Evolutionary conservation across 352 stramenopile genomes (phyloP).

Genomic region (Phytophthora pisi): DNA sequence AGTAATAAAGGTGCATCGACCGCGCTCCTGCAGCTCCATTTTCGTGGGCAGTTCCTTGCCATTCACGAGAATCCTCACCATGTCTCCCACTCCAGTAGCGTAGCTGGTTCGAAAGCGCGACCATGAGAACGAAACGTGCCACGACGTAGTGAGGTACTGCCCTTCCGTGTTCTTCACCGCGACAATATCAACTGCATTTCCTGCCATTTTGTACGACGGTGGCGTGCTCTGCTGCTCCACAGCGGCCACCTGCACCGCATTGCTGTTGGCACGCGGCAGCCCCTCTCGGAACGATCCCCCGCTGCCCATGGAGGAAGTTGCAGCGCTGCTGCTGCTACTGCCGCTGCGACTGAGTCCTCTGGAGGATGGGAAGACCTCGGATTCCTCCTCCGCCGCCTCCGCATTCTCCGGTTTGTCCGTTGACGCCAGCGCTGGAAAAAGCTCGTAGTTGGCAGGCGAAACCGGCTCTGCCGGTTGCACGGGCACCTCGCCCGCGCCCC

Average conservation of each 20-base stretch:
- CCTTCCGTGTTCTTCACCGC: conserved; percentile 66
- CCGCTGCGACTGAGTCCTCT: conserved; percentile 21
- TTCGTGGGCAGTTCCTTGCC: conserved; percentile 76
- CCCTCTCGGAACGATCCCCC: conserved; percentile 16
- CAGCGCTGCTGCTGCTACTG: conserved; percentile 27
- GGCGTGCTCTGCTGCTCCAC: conserved; percentile 22
- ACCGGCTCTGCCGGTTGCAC: conserved; percentile 15
- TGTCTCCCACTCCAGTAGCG: conserved; percentile 68
- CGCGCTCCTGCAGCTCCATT: conserved; percentile 74
- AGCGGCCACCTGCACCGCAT: conserved; percentile 11
- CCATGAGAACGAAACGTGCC: conserved; percentile 78
- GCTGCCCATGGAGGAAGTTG: conserved; percentile 8
- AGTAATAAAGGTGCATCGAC: conserved; percentile 70
- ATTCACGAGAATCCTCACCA: conserved; percentile 78
- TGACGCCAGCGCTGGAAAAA: conserved; percentile 41
- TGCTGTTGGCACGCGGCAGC: conserved; percentile 23
- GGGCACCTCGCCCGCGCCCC: conserved; percentile 31
- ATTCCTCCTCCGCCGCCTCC: conserved; percentile 20
- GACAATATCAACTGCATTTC: conserved; percentile 84
- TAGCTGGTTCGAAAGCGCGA: conserved; percentile 71
- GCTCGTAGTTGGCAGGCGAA: conserved; percentile 44
- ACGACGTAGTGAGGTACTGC: conserved; percentile 71
- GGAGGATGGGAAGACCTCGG: conserved; percentile 37
- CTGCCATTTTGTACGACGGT: conserved; percentile 69
- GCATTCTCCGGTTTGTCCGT: conserved; percentile 21